Conservation (phyloP, 164 flowering plant genomes). For the Vitis labrusca region DNA sequence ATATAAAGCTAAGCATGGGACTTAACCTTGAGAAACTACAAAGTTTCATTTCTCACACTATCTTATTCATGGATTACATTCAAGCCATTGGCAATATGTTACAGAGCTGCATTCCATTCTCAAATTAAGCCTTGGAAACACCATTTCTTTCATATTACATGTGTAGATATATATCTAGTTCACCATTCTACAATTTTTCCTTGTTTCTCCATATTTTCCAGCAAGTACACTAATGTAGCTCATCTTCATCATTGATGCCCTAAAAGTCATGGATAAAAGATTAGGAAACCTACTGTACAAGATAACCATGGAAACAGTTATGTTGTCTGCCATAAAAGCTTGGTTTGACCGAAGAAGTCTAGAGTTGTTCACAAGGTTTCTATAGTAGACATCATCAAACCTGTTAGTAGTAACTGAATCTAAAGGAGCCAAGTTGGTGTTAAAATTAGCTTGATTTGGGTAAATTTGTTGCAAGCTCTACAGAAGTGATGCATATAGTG, state of each 20-base stretch:
- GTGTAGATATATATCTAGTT: conserved; percentile 17
- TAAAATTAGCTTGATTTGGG: conserved; percentile 40
- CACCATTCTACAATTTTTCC: conserved; percentile 50
- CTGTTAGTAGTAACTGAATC: conserved; percentile 29
- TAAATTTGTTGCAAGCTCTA: conserved; percentile 31
- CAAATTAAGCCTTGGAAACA: no score
- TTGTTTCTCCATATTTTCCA: conserved; percentile 46
- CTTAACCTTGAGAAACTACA: no score
- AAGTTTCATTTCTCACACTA: no score
- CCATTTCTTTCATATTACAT: no score
- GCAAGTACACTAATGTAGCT: conserved; percentile 48
- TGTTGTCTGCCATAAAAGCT: conserved; percentile 44
- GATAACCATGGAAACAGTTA: conserved; percentile 43
- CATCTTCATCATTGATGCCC: conserved; percentile 56
- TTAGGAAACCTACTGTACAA: conserved; percentile 40
- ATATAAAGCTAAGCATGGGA: no score
- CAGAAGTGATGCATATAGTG: conserved; percentile 37
- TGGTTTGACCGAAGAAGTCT: conserved; percentile 67
- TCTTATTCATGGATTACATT: no score
- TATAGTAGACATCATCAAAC: conserved; percentile 53
- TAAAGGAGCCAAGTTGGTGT: conserved; percentile 47
- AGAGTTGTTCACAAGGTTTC: conserved; percentile 40
- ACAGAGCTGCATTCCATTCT: no score
- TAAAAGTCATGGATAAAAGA: conserved; percentile 43
- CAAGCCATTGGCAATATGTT: no score